Evolutionary conservation across 2,329 filamentous ascomycete species (phyloP).

Genomic region (Fusarium avenaceum): DNA sequence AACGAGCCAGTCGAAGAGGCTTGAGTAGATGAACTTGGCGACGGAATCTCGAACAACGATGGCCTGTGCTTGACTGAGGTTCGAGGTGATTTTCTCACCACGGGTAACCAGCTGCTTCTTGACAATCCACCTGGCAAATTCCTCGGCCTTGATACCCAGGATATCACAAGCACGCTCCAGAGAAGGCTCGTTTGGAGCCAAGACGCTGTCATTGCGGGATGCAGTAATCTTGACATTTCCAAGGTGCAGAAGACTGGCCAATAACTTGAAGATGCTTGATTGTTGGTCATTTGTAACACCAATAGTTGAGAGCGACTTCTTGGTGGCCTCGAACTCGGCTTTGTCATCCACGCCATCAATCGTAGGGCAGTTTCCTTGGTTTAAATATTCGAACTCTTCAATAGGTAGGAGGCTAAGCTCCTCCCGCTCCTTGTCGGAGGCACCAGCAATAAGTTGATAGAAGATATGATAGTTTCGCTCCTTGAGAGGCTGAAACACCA

Average conservation of each 20-base stretch:
- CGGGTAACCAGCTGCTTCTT: conserved; percentile 98
- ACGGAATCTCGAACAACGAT: conserved; percentile 96
- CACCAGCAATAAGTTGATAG: conserved; percentile 94
- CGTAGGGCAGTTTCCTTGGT: conserved; percentile 89
- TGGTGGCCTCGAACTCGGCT: conserved; percentile 90
- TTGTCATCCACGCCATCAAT: conserved; percentile 98
- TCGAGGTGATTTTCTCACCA: conserved; percentile 97
- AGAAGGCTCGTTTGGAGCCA: conserved; percentile 84
- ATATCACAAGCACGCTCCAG: conserved; percentile 85
- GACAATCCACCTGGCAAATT: conserved; percentile 97
- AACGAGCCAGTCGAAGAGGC: conserved; percentile 98
- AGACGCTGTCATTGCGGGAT: conserved; percentile 86
- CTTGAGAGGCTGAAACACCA: conserved; percentile 97
- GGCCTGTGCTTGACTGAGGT: conserved; percentile 92
- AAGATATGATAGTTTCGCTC: conserved; percentile 99
- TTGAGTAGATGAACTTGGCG: conserved; percentile 98
- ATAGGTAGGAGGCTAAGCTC: conserved; percentile 83
- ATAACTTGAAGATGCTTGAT: conserved; percentile 85
- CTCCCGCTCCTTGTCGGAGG: conserved; percentile 84
- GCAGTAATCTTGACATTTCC: conserved; percentile 97
- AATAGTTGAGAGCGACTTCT: conserved; percentile 87
- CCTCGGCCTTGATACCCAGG: conserved; percentile 85
- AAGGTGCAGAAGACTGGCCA: conserved; percentile 91
- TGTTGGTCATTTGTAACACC: conserved; percentile 83
- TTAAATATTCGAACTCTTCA: conserved; percentile 95